A percentile compares a stretch with the other conserved stretches of the same genome.
phyloP scores from a whole-genome alignment of 2,329 filamentous ascomycete species.

The Diaporthe eres region DNA sequence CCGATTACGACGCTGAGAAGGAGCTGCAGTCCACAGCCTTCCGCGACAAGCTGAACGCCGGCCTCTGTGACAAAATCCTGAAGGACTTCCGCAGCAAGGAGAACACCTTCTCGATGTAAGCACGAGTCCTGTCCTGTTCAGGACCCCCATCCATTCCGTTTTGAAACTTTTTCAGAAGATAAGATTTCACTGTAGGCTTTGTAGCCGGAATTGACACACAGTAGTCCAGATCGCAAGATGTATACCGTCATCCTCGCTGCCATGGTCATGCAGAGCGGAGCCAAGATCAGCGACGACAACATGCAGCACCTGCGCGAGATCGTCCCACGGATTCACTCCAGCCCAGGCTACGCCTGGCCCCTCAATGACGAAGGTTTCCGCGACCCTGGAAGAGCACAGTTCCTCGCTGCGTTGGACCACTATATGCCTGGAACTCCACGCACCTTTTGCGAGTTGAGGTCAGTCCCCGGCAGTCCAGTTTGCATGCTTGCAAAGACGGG shows the following conservation, averaged over 20 bases:
- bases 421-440: constrained; percentile 7
- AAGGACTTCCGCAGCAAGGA: constrained; percentile 23
- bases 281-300: constrained; percentile 43
- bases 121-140: no score
- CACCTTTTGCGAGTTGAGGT: background rate
- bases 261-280: constrained; percentile 46
- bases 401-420: constrained; percentile 8
- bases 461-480: background rate
- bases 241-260: constrained; percentile 43
- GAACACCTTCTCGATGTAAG: constrained; percentile 47
- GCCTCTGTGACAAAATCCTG: constrained; percentile 35
- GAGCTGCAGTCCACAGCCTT: background rate
- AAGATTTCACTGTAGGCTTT: no score
- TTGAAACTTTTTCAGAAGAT: no score
- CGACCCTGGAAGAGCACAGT: background rate
- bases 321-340: constrained; percentile 36
- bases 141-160: no score
- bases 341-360: background rate
- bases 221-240: constrained; percentile 16
- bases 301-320: constrained; percentile 43
- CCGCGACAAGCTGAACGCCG: constrained; percentile 34
- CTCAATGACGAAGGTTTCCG: background rate
- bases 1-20: background rate
- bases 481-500: background rate
- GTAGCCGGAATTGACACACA: no score